A percentile compares a stretch with the other conserved stretches of the same genome.
These are phyloP conservation scores for Aspergillus sp. DNA, from an alignment of 2,329 filamentous ascomycete genomes.

Conservation along the genomic window DNA sequence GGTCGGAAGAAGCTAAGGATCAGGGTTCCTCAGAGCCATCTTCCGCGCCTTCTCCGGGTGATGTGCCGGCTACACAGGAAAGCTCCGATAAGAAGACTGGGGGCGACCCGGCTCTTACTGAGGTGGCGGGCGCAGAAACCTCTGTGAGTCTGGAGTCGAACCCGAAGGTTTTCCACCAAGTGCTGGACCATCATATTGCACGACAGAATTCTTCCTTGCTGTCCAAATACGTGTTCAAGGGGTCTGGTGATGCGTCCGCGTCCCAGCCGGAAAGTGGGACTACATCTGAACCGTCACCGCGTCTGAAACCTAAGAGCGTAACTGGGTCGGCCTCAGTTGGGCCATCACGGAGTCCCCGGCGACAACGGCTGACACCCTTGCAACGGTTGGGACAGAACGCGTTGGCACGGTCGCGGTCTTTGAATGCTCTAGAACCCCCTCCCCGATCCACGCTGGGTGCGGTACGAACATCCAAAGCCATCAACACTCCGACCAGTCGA, in stretches of 20 bases:
- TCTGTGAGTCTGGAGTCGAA: slow-evolving; percentile 17
- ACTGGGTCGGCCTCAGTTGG: not conserved
- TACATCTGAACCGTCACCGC: not conserved
- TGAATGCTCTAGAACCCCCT: slow-evolving; percentile 22
- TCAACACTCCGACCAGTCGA: not conserved
- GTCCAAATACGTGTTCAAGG: slow-evolving; percentile 35
- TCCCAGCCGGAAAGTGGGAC: not conserved
- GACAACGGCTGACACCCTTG: slow-evolving; percentile 34
- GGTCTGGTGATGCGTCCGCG: slow-evolving; percentile 7
- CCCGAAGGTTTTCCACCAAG: slow-evolving; percentile 29
- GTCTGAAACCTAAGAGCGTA: no score
- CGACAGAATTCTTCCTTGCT: slow-evolving; percentile 36
- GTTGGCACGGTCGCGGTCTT: slow-evolving; percentile 37
- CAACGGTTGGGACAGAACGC: slow-evolving; percentile 42
- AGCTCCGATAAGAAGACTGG: not conserved
- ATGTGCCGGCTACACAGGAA: not conserved
- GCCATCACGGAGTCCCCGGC: slow-evolving; percentile 1
- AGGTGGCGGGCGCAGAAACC: not conserved
- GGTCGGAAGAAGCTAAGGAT: not conserved
- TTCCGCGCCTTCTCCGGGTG: not conserved
- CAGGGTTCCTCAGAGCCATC: no score
- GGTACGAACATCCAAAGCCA: not conserved
- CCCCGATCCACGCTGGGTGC: not conserved
- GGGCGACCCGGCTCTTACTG: no score
- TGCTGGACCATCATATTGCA: slow-evolving; percentile 36